Base-by-base conservation (phyloP, 2,329 filamentous ascomycete genomes). In the Cryphonectria naterciae region DNA sequence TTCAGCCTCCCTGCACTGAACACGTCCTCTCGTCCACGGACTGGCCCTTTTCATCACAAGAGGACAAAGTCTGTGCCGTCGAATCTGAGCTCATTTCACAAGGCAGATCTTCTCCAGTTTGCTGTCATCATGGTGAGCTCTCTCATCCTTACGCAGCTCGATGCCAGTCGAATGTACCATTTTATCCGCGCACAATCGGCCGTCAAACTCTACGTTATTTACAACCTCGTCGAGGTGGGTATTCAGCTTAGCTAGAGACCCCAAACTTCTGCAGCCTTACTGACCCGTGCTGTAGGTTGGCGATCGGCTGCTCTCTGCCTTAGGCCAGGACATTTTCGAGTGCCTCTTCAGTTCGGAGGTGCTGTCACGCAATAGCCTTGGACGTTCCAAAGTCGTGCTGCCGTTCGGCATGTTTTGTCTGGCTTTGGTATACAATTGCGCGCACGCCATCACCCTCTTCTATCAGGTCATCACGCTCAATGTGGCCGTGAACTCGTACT, bases 201-300 rank as follows among this genome's bases (percentile, higher is more conserved):
- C 10, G 98, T 99, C 83, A 99, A 99, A 79, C 87, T 99, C 15
- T 99, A 99, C 79, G 96, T 99, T 71, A 98, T 99, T 69, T 99
- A 97, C 85, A 99, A 99, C 78, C 93, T 98, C 46, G 88, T 99
- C 6, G 96, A 99, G 81, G 90, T 91, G 78, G 72, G 79, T 74
- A 10, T 15, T 17, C 15, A 54, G 2, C 11, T 25, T 15, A 39
- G 28, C 52, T 49, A n/a, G 41, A 43, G 1, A 8, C 11, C n/a
- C 8, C 41, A 17, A 17, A 22, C 39, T 32, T 19, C 35, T 15
- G 32, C 35, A n/a, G 10, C 37, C 2, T 22, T 25, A 66, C 71
- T 65, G 32, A 63, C 73, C 1, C 1, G 8, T 62, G 19, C 43
- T 25, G 1, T 49, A 85, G 83, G 93, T 97, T 1, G 92, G 92